Evolutionary conservation across 2,329 filamentous ascomycete genomes (phyloP).

Genomic region (Lachnellula hyalina): DNA sequence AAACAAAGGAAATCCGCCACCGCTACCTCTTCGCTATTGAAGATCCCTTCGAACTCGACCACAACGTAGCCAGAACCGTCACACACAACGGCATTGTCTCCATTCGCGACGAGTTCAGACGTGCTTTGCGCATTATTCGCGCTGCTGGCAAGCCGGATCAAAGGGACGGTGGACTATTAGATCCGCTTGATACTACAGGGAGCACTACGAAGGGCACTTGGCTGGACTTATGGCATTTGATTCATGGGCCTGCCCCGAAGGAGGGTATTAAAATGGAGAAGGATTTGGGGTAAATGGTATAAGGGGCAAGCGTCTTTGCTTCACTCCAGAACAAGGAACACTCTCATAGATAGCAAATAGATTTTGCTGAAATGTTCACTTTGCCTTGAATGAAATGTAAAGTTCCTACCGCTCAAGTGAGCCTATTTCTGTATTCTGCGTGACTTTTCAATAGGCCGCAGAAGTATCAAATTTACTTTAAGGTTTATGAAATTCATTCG

Average conservation of each 20-base stretch:
- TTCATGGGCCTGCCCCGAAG: conserved; percentile 20
- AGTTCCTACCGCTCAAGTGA: too few species aligned
- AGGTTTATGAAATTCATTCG: too few species aligned
- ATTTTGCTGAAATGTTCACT: too few species aligned
- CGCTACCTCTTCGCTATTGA: conserved; percentile 86
- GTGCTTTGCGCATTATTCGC: conserved; percentile 69
- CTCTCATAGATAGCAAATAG: too few species aligned
- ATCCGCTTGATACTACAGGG: conserved; percentile 10
- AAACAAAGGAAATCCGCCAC: conserved; percentile 63
- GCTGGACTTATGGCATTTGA: conserved; percentile 18
- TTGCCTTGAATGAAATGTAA: too few species aligned
- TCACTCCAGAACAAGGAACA: too few species aligned
- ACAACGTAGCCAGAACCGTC: conserved; percentile 85
- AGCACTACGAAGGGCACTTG: conserved; percentile 13
- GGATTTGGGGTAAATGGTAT: not conserved
- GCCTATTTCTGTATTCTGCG: too few species aligned
- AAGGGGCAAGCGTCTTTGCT: not conserved
- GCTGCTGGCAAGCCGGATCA: conserved; percentile 38
- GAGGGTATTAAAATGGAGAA: not conserved
- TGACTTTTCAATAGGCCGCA: too few species aligned
- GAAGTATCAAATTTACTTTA: too few species aligned
- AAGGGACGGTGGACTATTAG: conserved; percentile 22
- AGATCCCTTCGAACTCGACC: conserved; percentile 82
- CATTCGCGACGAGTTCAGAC: conserved; percentile 78
- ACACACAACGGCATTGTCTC: conserved; percentile 75